Conservation (phyloP, 2,329 filamentous ascomycete species). For the Fusarium piperis region DNA sequence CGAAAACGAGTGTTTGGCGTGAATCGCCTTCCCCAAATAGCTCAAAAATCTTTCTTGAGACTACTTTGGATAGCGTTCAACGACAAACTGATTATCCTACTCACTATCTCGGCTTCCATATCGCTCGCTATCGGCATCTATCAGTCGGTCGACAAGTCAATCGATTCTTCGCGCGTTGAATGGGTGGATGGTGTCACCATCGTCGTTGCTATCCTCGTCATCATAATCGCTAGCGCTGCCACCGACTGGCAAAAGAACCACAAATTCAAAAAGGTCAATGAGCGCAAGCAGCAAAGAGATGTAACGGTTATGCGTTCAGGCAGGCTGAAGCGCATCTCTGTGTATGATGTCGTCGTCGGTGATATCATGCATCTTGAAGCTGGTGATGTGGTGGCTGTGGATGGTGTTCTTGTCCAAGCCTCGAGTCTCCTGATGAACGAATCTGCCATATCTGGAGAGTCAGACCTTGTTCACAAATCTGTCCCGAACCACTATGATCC, state of each 20-base stretch:
- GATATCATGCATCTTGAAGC: conserved; percentile 79
- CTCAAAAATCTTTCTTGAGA: conserved; percentile 74
- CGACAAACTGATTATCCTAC: conserved; percentile 79
- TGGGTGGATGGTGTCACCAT: conserved; percentile 88
- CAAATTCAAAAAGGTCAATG: conserved; percentile 82
- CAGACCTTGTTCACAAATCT: conserved; percentile 75
- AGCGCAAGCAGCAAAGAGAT: conserved; percentile 79
- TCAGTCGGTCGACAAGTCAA: conserved; percentile 68
- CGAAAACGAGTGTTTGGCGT: conserved; percentile 75
- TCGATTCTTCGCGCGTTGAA: conserved; percentile 67
- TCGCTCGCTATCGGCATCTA: conserved; percentile 80
- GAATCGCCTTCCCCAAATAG: conserved; percentile 67
- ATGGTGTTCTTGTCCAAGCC: conserved; percentile 72
- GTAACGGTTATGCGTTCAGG: conserved; percentile 83
- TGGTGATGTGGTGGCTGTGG: conserved; percentile 76
- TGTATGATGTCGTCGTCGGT: conserved; percentile 77
- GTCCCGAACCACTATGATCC: conserved; percentile 67
- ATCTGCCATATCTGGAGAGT: conserved; percentile 80
- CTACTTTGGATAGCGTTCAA: conserved; percentile 82
- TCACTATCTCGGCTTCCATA: conserved; percentile 76
- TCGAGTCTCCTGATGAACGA: conserved; percentile 72
- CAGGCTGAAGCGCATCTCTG: conserved; percentile 72
- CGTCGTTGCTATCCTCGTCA: conserved; percentile 78
- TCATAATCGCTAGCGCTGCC: conserved; percentile 78
- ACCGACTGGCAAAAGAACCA: conserved; percentile 87